Percentiles rank a stretch among this genome's conserved stretches.
Conservation (phyloP, 169 alveolate genomes). For the Cyclospora cayetanensis region DNA sequence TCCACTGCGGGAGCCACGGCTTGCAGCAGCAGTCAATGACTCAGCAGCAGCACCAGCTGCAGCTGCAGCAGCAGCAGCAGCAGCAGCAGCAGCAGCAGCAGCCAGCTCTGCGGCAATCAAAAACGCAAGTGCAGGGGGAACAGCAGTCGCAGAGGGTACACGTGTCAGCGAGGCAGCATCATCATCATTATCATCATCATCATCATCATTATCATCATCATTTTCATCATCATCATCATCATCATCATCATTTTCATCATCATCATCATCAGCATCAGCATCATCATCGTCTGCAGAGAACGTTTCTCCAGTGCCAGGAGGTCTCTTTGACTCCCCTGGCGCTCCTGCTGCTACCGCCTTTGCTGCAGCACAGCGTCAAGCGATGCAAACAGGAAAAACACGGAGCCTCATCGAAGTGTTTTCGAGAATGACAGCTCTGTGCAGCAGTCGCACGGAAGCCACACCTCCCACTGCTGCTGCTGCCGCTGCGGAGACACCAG, state of each 20-base stretch:
- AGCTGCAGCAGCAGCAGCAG: neutral
- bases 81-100: neutral
- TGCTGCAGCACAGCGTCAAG: no score
- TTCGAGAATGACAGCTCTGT: neutral
- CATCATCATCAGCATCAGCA: conserved; percentile 14
- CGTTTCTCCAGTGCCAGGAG: no score
- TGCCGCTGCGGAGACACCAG: neutral
- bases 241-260: no score
- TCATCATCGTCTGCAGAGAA: no score
- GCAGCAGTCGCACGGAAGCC: neutral
- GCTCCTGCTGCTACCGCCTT: no score
- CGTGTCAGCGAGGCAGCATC: no score
- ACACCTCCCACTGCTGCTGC: neutral
- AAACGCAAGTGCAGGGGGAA: neutral
- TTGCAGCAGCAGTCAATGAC: neutral
- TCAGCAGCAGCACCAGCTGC: neutral
- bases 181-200: no score
- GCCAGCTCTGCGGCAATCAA: neutral
- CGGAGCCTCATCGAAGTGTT: neutral
- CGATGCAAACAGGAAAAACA: neutral
- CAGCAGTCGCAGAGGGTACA: neutral
- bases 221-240: neutral
- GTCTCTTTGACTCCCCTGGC: no score
- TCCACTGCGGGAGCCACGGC: neutral
- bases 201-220: neutral